phyloP scores from a whole-genome alignment of 148 eudicot genomes.

The Fagopyrum tataricum region DNA sequence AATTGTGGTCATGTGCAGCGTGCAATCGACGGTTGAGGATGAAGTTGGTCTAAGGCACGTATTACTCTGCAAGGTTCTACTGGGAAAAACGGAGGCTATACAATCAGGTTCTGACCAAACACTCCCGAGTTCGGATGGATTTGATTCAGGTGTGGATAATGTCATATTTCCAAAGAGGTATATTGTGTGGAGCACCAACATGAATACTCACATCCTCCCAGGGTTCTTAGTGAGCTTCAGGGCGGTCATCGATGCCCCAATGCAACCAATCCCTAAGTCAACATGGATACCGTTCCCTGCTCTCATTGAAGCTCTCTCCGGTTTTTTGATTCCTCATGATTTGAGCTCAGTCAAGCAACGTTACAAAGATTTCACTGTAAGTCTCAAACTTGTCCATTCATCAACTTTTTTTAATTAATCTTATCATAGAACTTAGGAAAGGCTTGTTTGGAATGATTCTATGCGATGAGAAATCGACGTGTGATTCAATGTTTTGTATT shows the following conservation, averaged over 20 bases:
- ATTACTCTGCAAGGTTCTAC: conserved; percentile 55
- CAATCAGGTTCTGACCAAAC: conserved; percentile 34
- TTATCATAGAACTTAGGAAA: background rate
- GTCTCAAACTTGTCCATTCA: background rate
- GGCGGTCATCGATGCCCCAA: conserved; percentile 13
- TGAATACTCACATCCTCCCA: conserved; percentile 75
- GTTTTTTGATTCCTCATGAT: background rate
- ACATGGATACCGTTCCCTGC: conserved; percentile 14
- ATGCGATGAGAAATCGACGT: too few relatives aligned
- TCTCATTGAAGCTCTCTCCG: conserved; percentile 8
- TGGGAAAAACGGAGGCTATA: conserved; percentile 41
- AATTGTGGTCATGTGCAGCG: conserved; percentile 27
- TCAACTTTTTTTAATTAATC: background rate
- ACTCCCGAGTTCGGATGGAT: conserved; percentile 37
- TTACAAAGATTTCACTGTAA: background rate
- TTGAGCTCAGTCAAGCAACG: background rate
- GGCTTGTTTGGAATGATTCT: too few relatives aligned
- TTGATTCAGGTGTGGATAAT: conserved; percentile 50
- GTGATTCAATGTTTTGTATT: too few relatives aligned
- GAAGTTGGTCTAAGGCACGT: conserved; percentile 57
- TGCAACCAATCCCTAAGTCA: background rate
- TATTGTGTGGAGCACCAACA: conserved; percentile 43
- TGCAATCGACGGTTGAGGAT: conserved; percentile 33
- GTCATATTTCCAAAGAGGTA: conserved; percentile 35
- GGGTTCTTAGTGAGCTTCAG: conserved; percentile 54